These are phyloP conservation scores for Tricholoma hemisulphureum DNA, from an alignment of 768 basidiomycete genomes.

Conservation along the genomic window DNA sequence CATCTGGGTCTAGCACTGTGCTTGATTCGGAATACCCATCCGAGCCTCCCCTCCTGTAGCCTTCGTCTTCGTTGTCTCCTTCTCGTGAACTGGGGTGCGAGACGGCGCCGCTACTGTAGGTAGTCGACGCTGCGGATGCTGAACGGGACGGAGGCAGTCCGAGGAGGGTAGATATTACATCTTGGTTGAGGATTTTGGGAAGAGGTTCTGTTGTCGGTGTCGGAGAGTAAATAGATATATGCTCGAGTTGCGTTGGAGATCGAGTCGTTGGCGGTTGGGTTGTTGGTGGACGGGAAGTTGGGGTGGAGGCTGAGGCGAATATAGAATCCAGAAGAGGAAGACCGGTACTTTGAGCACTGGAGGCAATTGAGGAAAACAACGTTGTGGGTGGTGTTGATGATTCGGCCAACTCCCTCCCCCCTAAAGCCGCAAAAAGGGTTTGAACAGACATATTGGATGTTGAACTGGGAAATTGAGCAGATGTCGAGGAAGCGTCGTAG, in stretches of 20 bases:
- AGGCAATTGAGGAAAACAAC: conserved; percentile 16
- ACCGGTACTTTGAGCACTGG: conserved; percentile 41
- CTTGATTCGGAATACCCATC: conserved; percentile 45
- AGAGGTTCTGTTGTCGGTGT: conserved; percentile 49
- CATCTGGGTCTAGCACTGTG: conserved; percentile 39
- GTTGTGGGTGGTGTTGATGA: conserved; percentile 2
- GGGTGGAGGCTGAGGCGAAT: conserved; percentile 62
- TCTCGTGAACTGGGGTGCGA: conserved; percentile 50
- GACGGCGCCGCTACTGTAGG: conserved; percentile 28
- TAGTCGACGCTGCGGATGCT: conserved; percentile 38
- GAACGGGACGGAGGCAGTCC: conserved; percentile 50
- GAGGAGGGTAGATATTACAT: conserved; percentile 64
- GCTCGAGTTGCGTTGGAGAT: conserved; percentile 7
- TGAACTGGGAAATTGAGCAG: conserved; percentile 24
- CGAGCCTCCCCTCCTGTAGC: conserved; percentile 28
- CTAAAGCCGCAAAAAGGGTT: conserved; percentile 45
- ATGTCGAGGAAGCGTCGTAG: conserved; percentile 11
- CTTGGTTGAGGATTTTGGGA: conserved; percentile 69
- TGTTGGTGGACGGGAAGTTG: conserved; percentile 16
- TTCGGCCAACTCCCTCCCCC: conserved; percentile 17
- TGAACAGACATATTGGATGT: conserved; percentile 46
- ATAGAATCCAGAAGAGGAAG: conserved; percentile 63
- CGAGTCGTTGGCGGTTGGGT: conserved; percentile 8
- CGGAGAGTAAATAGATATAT: conserved; percentile 47
- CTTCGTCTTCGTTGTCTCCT: conserved; percentile 57